These are phyloP conservation scores for Polytrichum formosum DNA, from an alignment of 225 moss, liverwort and hornwort species.

Conservation along the genomic window DNA sequence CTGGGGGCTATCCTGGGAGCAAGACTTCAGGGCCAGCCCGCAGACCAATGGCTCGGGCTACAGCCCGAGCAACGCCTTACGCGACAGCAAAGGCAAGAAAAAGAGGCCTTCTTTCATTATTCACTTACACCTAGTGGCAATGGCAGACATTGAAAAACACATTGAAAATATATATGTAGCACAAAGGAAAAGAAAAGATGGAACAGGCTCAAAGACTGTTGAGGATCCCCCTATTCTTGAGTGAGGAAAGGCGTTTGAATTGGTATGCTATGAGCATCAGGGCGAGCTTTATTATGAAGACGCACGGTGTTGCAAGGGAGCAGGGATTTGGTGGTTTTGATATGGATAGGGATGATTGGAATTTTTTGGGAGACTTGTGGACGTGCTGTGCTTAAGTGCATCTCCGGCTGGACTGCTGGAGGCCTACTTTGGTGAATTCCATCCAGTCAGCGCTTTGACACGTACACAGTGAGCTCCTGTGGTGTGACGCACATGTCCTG, in stretches of 20 bases:
- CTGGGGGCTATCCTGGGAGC: slow-evolving; percentile 76
- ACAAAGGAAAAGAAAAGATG: slow-evolving; percentile 13
- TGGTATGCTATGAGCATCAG: slow-evolving; percentile 30
- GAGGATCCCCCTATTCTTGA: slow-evolving; percentile 36
- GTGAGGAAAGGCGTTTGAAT: slow-evolving; percentile 35
- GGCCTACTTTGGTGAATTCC: slow-evolving; percentile 60
- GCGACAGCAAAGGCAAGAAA: slow-evolving; percentile 94
- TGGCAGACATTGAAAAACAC: slow-evolving; percentile 73
- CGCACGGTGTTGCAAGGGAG: slow-evolving; percentile 36
- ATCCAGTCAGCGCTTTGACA: slow-evolving; percentile 61
- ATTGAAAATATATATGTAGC: slow-evolving; percentile 29
- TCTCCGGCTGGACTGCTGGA: slow-evolving; percentile 96
- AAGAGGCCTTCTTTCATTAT: slow-evolving; percentile 85
- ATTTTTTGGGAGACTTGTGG: slow-evolving; percentile 55
- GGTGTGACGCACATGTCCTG: slow-evolving; percentile 77
- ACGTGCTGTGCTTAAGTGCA: slow-evolving; percentile 77
- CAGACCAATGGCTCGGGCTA: slow-evolving; percentile 89
- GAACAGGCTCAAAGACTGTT: slow-evolving; percentile 41
- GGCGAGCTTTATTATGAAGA: slow-evolving; percentile 46
- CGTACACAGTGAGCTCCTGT: slow-evolving; percentile 78
- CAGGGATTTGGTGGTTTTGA: slow-evolving; percentile 57
- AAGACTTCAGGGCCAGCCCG: slow-evolving; percentile 84
- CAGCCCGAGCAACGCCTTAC: slow-evolving; percentile 93
- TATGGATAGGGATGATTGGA: slow-evolving; percentile 55
- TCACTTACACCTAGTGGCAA: slow-evolving; percentile 71